Percentiles rank a stretch among this genome's conserved stretches.
These are phyloP conservation scores for Talaromyces nanjingensis DNA, from an alignment of 495 filamentous ascomycete genomes.

Conservation along the genomic window DNA sequence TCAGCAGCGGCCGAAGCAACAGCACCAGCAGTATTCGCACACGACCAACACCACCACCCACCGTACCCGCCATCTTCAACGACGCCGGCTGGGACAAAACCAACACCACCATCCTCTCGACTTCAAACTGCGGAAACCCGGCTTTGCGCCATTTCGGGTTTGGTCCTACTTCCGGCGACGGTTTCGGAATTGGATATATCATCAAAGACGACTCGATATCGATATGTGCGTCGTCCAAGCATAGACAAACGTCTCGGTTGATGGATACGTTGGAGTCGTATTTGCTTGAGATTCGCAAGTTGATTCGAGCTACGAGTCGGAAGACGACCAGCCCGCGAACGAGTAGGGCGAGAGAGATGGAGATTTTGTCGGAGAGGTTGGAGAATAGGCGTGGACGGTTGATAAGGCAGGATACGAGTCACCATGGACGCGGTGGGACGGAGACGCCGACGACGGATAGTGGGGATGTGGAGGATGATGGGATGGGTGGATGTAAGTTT, in stretches of 20 bases:
- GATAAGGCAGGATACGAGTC: conserved; percentile 33
- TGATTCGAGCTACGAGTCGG: conserved; percentile 61
- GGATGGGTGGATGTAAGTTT: conserved; percentile 83
- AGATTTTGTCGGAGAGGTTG: conserved; percentile 42
- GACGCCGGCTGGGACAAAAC: conserved; percentile 90
- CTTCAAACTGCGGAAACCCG: conserved; percentile 98
- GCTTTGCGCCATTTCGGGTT: conserved; percentile 96
- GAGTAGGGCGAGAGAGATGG: conserved; percentile 61
- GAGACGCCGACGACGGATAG: conserved; percentile 52
- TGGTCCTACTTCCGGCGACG: conserved; percentile 87
- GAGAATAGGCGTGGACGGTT: conserved; percentile 36
- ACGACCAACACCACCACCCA: conserved; percentile 20
- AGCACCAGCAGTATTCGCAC: background rate
- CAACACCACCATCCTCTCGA: conserved; percentile 90
- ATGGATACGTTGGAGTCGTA: conserved; percentile 86
- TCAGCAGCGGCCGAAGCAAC: conserved; percentile 2
- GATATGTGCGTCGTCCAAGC: conserved; percentile 87
- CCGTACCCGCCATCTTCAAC: conserved; percentile 74
- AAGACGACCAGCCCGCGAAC: conserved; percentile 47
- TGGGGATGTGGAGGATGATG: conserved; percentile 75
- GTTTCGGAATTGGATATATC: conserved; percentile 97
- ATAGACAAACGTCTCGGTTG: conserved; percentile 84
- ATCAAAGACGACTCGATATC: conserved; percentile 94
- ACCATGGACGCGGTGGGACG: conserved; percentile 26
- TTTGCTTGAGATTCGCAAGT: conserved; percentile 79